A percentile compares a stretch with the other conserved stretches of the same genome.
These are phyloP conservation scores for Macrophomina tecta DNA, from an alignment of 2,329 filamentous ascomycete species.

Conservation along the genomic window DNA sequence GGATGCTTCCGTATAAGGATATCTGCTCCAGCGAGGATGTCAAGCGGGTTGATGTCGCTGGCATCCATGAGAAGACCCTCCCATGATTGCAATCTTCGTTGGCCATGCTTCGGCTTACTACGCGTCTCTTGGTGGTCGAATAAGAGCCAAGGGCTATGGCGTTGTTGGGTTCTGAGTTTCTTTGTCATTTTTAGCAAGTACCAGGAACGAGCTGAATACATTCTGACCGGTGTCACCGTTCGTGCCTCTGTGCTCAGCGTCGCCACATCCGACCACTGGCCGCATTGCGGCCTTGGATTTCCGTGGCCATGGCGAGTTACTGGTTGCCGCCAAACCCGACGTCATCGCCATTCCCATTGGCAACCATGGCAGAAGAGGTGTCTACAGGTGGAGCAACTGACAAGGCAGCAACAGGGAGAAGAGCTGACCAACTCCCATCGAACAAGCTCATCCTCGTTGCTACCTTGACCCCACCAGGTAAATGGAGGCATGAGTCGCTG, in stretches of 20 bases:
- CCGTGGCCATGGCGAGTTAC: background rate
- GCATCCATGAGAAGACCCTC: background rate
- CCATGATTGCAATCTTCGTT: background rate
- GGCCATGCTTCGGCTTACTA: conserved; percentile 1
- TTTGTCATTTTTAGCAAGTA: background rate
- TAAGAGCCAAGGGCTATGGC: background rate
- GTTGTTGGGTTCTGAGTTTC: background rate
- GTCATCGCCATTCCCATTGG: background rate
- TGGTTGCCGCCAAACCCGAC: conserved; percentile 17
- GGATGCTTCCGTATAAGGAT: conserved; percentile 54
- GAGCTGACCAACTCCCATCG: background rate
- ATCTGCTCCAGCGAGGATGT: conserved; percentile 53
- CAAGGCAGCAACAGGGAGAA: background rate
- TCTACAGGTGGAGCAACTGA: too few relatives aligned
- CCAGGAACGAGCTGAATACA: background rate
- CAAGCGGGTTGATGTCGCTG: conserved; percentile 3
- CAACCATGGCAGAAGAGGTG: background rate
- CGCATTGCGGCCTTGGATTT: background rate
- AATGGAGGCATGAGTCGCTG: conserved; percentile 10
- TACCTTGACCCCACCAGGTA: conserved; percentile 7
- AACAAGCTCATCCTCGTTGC: background rate
- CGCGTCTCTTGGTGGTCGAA: background rate
- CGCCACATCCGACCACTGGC: conserved; percentile 19
- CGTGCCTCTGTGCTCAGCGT: background rate
- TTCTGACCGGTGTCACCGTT: background rate